These are phyloP conservation scores for Petasospora fabianii DNA, from an alignment of 1,139 yeast species.

Conservation along the genomic window DNA sequence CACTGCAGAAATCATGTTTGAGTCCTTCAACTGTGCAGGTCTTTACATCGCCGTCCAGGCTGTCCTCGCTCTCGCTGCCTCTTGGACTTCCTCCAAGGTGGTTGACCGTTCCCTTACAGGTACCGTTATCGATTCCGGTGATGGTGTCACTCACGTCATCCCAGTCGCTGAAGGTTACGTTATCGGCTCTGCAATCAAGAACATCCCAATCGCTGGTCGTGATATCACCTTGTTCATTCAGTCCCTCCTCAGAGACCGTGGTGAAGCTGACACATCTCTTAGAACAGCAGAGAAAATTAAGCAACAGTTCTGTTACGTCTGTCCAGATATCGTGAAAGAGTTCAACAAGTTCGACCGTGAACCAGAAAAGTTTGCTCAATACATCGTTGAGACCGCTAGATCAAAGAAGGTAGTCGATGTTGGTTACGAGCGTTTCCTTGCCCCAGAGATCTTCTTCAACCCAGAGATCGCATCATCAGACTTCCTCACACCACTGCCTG, in stretches of 20 bases:
- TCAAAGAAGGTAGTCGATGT: conserved; percentile 75
- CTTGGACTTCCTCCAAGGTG: conserved; percentile 97
- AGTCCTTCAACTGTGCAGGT: conserved; percentile 97
- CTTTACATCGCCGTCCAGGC: conserved; percentile 98
- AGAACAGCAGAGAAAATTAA: conserved; percentile 96
- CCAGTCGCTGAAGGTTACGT: conserved; percentile 99
- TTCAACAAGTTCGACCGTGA: conserved; percentile 92
- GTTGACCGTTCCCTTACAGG: conserved; percentile 95
- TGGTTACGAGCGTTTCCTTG: conserved; percentile 95
- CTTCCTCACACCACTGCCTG: conserved; percentile 92
- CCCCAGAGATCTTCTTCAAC: conserved; percentile 97
- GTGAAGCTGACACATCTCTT: conserved; percentile 89
- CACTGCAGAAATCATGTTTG: conserved; percentile 98
- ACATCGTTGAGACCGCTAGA: conserved; percentile 76
- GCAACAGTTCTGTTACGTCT: conserved; percentile 94
- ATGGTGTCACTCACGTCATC: conserved; percentile 96
- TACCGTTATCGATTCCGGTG: conserved; percentile 96
- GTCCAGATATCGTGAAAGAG: conserved; percentile 96
- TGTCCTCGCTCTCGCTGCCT: conserved; percentile 95
- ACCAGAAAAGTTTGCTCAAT: conserved; percentile 91
- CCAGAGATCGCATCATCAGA: conserved; percentile 97
- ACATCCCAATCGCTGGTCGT: conserved; percentile 97
- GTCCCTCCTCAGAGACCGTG: conserved; percentile 90
- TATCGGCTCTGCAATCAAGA: conserved; percentile 94
- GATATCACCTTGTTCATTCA: conserved; percentile 94